Percentiles rank a stretch among this genome's conserved stretches.
phyloP scores from a whole-genome alignment of 148 eudicot species.

The Fagopyrum homotropicum region DNA sequence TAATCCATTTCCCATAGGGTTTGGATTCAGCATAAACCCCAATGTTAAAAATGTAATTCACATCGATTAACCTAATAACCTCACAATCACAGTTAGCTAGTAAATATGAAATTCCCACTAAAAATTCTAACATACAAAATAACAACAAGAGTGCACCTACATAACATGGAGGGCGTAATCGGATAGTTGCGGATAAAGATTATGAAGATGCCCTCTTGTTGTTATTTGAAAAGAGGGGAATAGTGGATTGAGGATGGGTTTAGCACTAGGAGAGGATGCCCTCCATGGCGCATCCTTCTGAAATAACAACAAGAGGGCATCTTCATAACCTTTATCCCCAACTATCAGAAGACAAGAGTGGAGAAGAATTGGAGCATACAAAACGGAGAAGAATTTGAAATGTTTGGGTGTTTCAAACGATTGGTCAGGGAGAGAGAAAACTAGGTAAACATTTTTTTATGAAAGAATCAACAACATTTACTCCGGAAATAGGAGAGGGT shows the following conservation, averaged over 20 bases:
- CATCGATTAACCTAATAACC: background rate
- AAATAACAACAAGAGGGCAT: constrained; percentile 1
- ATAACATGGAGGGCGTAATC: constrained; percentile 59
- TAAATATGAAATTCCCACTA: no score
- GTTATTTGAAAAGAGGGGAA: constrained; percentile 60
- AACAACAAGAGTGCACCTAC: constrained; percentile 37
- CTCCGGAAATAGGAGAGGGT: no score
- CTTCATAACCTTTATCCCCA: no score
- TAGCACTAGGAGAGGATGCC: constrained; percentile 14
- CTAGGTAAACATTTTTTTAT: no score
- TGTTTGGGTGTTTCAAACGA: no score
- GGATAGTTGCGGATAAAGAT: constrained; percentile 30
- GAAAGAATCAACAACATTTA: no score
- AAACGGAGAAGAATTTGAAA: no score
- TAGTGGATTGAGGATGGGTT: constrained; percentile 75
- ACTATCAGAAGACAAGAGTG: no score
- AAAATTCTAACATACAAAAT: no score
- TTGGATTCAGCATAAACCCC: constrained; percentile 47
- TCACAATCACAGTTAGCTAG: no score
- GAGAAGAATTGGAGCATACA: no score
- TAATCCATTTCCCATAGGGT: constrained; percentile 76
- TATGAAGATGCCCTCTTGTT: constrained; percentile 17
- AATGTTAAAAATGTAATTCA: background rate
- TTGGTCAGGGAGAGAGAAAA: no score
- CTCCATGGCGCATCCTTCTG: constrained; percentile 69